Base-by-base conservation (phyloP, 345 rosid genomes). In the Euphorbia pulcherrima region DNA sequence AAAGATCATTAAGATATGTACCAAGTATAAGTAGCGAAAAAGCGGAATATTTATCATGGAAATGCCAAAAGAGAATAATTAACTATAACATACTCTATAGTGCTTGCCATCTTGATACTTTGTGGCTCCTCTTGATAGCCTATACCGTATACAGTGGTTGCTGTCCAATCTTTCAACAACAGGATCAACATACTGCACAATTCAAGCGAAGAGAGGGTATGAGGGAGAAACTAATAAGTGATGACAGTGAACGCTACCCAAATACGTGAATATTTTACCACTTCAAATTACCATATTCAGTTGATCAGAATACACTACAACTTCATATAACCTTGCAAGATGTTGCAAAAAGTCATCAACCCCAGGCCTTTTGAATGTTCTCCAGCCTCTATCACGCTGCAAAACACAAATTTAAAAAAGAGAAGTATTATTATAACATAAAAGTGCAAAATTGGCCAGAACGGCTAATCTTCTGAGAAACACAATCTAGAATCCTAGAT, bases 371-470 rank as follows among this genome's bases (percentile, higher is more conserved):
- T 95, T 95, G 83, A 89, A 95, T 23, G 99, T 95, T 50, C 96
- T 79, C 99, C 99, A 95, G 63, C 99, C 99, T 82, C 92, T 88
- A n/a, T 92, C 99, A 48, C 99, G 93, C 97, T 93, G 72, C 26
- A 72, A n/a, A 30, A 41, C 51, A 62, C 63, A 66, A 67, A 77
- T 33, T 33, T 33, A 2, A 33, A 33, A 33, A 7, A 33, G 7
- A 33, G 8, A 21, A 55, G 37, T 57, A 60, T 59, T 21, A 20
- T n/a, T 11, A 35, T 68, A 24, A 59, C 47, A 64, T 26, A 52
- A 20, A 83, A 66, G 50, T 58, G 13, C 59, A 21, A 10, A 11
- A 55, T 5, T 8, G 11, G n/a, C 28, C 24, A 60, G 52, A 62
- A 60, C 30, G 20, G 50, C 10, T 40, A 28, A 47, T 26, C 21